Percentiles rank a stretch among this genome's conserved stretches.
These are phyloP conservation scores for Lunasporangiospora selenospora DNA, from an alignment of 192 early-diverging fungal species.

Conservation along the genomic window DNA sequence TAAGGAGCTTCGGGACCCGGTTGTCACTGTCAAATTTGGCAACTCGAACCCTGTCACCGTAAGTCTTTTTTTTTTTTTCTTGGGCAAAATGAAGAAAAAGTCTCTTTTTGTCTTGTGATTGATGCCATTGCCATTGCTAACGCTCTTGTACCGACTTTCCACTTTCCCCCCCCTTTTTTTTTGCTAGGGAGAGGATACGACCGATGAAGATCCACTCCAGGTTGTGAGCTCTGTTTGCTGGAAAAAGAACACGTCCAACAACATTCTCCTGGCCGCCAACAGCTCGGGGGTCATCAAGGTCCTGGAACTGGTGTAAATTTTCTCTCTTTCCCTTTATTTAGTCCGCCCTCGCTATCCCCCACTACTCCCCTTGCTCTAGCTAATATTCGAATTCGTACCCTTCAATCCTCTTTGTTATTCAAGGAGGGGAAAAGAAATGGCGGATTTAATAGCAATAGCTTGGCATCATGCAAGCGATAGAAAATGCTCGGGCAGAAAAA, in stretches of 20 bases:
- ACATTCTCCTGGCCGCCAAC: slow-evolving; percentile 84
- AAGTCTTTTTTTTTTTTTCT: slow-evolving; percentile 17
- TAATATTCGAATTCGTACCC: too few relatives aligned
- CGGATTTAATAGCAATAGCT: too few relatives aligned
- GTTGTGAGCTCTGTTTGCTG: slow-evolving; percentile 95
- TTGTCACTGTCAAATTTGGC: slow-evolving; percentile 81
- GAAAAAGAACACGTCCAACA: slow-evolving; percentile 73
- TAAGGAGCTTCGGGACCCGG: slow-evolving; percentile 72
- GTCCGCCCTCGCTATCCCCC: too few relatives aligned
- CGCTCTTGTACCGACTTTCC: too few relatives aligned
- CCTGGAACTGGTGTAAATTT: slow-evolving; percentile 67
- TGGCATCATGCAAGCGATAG: too few relatives aligned
- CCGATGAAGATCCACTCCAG: slow-evolving; percentile 65
- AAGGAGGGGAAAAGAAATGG: too few relatives aligned
- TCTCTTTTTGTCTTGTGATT: background rate
- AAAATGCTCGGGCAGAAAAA: too few relatives aligned
- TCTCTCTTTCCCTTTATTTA: background rate
- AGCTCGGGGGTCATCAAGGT: slow-evolving; percentile 91
- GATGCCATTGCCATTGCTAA: background rate
- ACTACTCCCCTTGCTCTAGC: too few relatives aligned
- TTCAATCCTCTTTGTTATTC: too few relatives aligned
- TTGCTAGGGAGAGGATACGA: slow-evolving; percentile 60
- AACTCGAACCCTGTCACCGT: slow-evolving; percentile 74
- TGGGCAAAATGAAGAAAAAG: background rate
- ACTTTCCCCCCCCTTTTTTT: slow-evolving; percentile 1